phyloP scores from a whole-genome alignment of 805 yeast species.

The Metschnikowia gelsemii region DNA sequence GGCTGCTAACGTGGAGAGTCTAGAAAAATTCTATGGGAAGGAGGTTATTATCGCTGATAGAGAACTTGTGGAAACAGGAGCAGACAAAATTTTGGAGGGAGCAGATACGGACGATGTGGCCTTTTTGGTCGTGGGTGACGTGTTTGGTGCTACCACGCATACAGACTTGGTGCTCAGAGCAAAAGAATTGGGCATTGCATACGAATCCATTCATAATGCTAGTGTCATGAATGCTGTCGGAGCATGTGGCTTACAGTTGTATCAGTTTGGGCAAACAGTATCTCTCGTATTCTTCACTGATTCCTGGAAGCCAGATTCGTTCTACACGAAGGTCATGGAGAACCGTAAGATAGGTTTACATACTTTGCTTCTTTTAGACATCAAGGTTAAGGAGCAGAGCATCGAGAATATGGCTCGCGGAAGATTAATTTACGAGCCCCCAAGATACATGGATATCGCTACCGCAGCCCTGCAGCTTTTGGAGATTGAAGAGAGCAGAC shows the following conservation, averaged over 20 bases:
- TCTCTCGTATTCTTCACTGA: conserved; percentile 95
- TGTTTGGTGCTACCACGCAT: conserved; percentile 97
- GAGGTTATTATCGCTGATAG: conserved; percentile 88
- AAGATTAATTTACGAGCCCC: conserved; percentile 89
- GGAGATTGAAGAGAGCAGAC: conserved; percentile 79
- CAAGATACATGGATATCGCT: conserved; percentile 89
- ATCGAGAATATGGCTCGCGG: conserved; percentile 93
- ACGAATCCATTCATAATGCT: conserved; percentile 89
- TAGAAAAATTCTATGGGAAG: conserved; percentile 84
- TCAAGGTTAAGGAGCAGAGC: conserved; percentile 95
- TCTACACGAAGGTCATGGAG: conserved; percentile 85
- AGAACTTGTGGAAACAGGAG: conserved; percentile 87
- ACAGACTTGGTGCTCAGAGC: conserved; percentile 93
- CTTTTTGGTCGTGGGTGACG: conserved; percentile 94
- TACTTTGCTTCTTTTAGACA: conserved; percentile 83
- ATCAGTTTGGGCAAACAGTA: conserved; percentile 96
- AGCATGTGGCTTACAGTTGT: conserved; percentile 93
- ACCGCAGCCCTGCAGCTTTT: conserved; percentile 86
- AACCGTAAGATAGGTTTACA: conserved; percentile 89
- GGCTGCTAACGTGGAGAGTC: conserved; percentile 77
- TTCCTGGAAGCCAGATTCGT: conserved; percentile 93
- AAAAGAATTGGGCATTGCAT: conserved; percentile 72
- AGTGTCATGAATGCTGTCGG: conserved; percentile 98
- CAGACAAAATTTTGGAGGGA: conserved; percentile 74
- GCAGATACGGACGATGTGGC: conserved; percentile 86